Conservation (phyloP, 768 basidiomycete genomes). For the Boletus eberwhitei region DNA sequence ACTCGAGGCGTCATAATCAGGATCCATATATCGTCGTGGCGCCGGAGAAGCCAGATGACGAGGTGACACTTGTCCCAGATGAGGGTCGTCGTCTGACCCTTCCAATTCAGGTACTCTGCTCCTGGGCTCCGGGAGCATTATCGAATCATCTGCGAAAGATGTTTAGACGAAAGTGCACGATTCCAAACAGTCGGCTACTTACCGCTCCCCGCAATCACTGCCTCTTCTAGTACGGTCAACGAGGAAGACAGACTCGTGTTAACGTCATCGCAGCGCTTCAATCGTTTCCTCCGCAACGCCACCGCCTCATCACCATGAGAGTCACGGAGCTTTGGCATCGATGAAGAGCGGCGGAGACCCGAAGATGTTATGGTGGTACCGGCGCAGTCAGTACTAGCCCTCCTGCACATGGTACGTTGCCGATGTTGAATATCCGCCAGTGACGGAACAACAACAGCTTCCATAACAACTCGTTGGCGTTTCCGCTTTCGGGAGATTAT, state of each 20-base stretch:
- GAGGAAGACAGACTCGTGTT: slow-evolving; percentile 15
- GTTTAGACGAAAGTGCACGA: slow-evolving; percentile 1
- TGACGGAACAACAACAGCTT: slow-evolving; percentile 49
- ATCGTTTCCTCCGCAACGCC: slow-evolving; percentile 20
- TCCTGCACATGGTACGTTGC: slow-evolving; percentile 17
- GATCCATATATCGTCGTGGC: slow-evolving; percentile 37
- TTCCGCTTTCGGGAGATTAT: slow-evolving; percentile 33
- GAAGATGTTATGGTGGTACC: slow-evolving; percentile 2
- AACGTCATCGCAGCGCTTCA: slow-evolving; percentile 22
- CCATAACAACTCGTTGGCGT: slow-evolving; percentile 49
- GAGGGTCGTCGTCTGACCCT: slow-evolving; percentile 62
- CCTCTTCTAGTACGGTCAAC: slow-evolving; percentile 24
- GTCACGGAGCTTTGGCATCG: slow-evolving; percentile 21
- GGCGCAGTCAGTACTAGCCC: slow-evolving; percentile 16
- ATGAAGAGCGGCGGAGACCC: slow-evolving; percentile 26
- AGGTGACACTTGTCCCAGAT: slow-evolving; percentile 66
- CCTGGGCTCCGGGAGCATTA: slow-evolving; percentile 28
- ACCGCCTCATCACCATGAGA: slow-evolving; percentile 11
- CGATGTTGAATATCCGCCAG: slow-evolving; percentile 28
- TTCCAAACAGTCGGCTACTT: slow-evolving; percentile 2
- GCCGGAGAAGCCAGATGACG: slow-evolving; percentile 63
- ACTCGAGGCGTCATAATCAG: slow-evolving; percentile 39
- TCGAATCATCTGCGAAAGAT: slow-evolving; percentile 44
- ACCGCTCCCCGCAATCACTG: slow-evolving; percentile 35
- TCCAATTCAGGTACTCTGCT: slow-evolving; percentile 17